These are phyloP conservation scores for Ulota crispa DNA, from an alignment of 225 moss, liverwort and hornwort genomes.

Conservation along the genomic window DNA sequence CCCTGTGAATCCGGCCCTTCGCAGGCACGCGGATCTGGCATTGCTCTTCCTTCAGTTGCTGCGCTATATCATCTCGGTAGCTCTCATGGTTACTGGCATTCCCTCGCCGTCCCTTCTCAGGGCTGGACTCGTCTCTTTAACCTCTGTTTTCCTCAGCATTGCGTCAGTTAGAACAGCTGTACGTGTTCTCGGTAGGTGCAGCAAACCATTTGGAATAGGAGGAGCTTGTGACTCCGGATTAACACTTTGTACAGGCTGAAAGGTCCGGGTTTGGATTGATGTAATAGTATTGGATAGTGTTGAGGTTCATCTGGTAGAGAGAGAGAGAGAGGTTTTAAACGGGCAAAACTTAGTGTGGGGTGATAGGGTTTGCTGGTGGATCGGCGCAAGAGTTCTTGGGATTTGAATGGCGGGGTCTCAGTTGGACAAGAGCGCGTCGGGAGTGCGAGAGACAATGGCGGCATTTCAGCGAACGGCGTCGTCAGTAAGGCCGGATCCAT, in stretches of 20 bases:
- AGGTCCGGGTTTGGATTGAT: background rate
- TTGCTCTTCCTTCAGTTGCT: background rate
- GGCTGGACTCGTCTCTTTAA: background rate
- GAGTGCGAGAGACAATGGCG: constrained; percentile 40
- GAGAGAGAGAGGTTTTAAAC: background rate
- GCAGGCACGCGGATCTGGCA: background rate
- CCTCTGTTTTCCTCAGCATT: background rate
- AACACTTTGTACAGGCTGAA: background rate
- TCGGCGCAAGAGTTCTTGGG: background rate
- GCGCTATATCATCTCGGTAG: background rate
- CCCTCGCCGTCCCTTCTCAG: background rate
- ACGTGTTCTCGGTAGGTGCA: constrained; percentile 1
- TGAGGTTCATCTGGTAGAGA: background rate
- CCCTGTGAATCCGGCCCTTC: constrained; percentile 22
- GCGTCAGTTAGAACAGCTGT: background rate
- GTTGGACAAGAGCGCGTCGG: constrained; percentile 40
- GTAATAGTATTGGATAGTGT: background rate
- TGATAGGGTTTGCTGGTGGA: background rate
- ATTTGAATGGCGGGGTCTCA: constrained; percentile 32
- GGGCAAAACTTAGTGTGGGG: background rate
- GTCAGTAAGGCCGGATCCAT: constrained; percentile 20
- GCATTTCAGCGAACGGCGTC: constrained; percentile 40
- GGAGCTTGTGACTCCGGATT: background rate
- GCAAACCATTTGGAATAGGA: background rate
- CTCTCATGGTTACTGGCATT: background rate